These are phyloP conservation scores for Thraustochytrium striatum DNA, from an alignment of 352 stramenopile species.

Conservation along the genomic window DNA sequence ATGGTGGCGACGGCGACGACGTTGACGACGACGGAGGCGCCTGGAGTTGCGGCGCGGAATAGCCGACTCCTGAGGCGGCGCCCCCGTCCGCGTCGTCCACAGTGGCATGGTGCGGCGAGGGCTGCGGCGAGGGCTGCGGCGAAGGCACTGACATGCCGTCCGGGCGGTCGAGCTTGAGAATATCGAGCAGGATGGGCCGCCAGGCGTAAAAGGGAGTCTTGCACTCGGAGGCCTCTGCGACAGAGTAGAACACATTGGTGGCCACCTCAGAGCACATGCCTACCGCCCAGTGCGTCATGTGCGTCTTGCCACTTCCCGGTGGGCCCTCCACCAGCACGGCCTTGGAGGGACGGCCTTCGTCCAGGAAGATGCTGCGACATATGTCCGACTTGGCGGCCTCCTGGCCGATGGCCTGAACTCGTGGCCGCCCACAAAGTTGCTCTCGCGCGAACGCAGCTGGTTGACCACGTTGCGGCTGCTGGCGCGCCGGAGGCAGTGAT, in stretches of 20 bases:
- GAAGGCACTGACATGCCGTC: not conserved
- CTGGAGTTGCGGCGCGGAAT: no score
- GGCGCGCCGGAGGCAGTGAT: no score
- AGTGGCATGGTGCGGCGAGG: not conserved
- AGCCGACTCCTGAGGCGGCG: no score
- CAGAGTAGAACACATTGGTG: constrained; percentile 16
- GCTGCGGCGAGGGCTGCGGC: not conserved
- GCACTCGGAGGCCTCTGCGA: constrained; percentile 19
- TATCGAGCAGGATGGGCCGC: constrained; percentile 29
- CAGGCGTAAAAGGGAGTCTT: constrained; percentile 37
- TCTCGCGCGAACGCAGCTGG: no score
- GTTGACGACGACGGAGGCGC: no score
- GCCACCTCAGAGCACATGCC: not conserved
- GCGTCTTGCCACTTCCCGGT: constrained; percentile 6
- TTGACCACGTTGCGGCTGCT: no score
- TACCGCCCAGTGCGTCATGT: constrained; percentile 2
- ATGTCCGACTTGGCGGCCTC: not conserved
- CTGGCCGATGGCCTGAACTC: constrained; percentile 25
- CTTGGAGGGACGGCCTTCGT: not conserved
- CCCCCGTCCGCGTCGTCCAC: no score
- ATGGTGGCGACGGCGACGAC: no score
- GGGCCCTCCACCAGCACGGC: constrained; percentile 1
- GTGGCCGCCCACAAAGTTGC: no score
- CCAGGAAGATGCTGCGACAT: constrained; percentile 11
- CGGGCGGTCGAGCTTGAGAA: constrained; percentile 21